phyloP scores from a whole-genome alignment of 2,329 filamentous ascomycete species.

The Diaporthe velutina region DNA sequence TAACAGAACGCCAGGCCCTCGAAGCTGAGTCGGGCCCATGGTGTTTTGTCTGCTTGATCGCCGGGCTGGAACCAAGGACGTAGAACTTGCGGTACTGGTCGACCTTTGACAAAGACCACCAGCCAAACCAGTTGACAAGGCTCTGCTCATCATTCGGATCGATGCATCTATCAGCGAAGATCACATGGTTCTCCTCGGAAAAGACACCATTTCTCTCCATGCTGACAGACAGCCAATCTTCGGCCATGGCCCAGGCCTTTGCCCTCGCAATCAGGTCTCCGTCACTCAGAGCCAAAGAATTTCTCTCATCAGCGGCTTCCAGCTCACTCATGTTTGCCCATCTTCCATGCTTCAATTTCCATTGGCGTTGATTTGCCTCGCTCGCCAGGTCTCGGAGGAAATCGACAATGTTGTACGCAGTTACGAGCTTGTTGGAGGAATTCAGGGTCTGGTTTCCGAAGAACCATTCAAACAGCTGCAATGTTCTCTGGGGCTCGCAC shows the following conservation, averaged over 20 bases:
- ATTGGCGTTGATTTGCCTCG: conserved; percentile 48
- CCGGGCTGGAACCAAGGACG: conserved; percentile 63
- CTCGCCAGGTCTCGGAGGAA: conserved; percentile 52
- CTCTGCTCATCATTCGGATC: conserved; percentile 72
- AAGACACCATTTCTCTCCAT: conserved; percentile 43
- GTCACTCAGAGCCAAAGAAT: conserved; percentile 28
- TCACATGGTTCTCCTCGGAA: conserved; percentile 54
- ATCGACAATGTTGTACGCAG: conserved; percentile 50
- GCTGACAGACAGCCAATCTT: conserved; percentile 23
- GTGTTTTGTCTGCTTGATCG: conserved; percentile 39
- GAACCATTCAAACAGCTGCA: conserved; percentile 58
- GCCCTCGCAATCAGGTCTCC: conserved; percentile 34
- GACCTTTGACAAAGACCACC: conserved; percentile 65
- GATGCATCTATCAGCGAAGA: conserved; percentile 62
- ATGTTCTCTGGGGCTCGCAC: conserved; percentile 56
- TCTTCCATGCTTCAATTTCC: conserved; percentile 36
- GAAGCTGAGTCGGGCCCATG: background rate
- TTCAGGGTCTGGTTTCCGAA: conserved; percentile 42
- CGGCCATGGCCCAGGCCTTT: conserved; percentile 14
- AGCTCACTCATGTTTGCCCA: conserved; percentile 18
- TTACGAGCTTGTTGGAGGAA: conserved; percentile 50
- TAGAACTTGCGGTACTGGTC: conserved; percentile 67
- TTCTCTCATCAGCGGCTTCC: conserved; percentile 33
- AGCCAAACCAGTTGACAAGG: conserved; percentile 73
- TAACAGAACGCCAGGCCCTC: conserved; percentile 44